phyloP scores from a whole-genome alignment of 768 basidiomycete species.

The Chalciporus chontae region DNA sequence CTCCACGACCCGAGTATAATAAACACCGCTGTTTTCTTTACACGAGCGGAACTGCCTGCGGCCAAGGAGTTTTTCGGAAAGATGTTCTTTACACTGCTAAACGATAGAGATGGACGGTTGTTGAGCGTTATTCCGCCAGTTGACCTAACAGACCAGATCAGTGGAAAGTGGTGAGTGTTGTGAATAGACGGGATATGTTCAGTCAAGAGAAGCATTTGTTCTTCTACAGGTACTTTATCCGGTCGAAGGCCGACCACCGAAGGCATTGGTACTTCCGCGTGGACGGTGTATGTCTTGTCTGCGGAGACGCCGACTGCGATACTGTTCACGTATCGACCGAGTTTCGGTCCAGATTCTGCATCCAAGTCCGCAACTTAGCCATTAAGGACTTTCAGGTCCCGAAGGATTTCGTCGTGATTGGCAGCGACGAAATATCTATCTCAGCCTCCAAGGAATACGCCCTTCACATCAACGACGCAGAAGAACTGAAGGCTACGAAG shows the following conservation, averaged over 20 bases:
- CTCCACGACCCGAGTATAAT: not conserved
- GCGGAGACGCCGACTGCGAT: not conserved
- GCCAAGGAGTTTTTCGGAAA: not conserved
- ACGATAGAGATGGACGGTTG: not conserved
- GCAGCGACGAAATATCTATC: not conserved
- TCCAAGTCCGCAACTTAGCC: not conserved
- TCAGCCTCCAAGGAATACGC: not conserved
- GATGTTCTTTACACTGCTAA: constrained; percentile 1
- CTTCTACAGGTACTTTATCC: not conserved
- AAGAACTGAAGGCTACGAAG: not conserved
- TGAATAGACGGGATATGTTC: not conserved
- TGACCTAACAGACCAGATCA: constrained; percentile 1
- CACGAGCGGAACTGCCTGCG: not conserved
- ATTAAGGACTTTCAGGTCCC: not conserved
- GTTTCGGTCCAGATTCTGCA: not conserved
- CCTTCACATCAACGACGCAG: not conserved
- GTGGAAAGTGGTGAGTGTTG: not conserved
- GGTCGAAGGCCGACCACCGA: not conserved
- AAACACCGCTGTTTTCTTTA: not conserved
- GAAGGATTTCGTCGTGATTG: constrained; percentile 1
- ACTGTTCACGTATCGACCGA: constrained; percentile 3
- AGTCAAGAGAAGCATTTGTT: too few relatives aligned
- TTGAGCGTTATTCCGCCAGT: not conserved
- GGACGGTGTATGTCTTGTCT: not conserved
- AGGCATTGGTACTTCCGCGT: constrained; percentile 3